phyloP scores from a whole-genome alignment of 2,329 filamentous ascomycete species.

The Ophiognomonia clavigignenti-juglandacearum region DNA sequence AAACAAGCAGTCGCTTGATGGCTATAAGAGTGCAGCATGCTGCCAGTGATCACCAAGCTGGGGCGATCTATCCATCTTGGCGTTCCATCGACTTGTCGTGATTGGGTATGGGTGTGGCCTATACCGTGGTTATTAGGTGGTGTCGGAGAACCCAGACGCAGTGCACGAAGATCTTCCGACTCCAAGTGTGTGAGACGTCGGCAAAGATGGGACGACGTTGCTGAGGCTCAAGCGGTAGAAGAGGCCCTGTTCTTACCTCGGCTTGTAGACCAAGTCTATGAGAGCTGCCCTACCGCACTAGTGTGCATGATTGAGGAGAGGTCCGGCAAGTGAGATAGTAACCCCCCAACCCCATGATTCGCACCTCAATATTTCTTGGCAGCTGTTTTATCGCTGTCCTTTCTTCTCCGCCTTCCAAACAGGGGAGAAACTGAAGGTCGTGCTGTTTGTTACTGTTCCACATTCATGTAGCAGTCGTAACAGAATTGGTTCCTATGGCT shows the following conservation, averaged over 20 bases:
- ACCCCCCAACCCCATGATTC: too few species aligned
- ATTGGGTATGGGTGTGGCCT: neutral
- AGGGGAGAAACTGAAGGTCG: neutral
- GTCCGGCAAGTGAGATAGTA: too few species aligned
- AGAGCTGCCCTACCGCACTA: too few species aligned
- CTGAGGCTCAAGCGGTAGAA: neutral
- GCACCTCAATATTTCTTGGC: constrained; percentile 13
- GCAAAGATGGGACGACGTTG: constrained; percentile 6
- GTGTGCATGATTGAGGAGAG: too few species aligned
- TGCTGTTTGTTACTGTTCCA: neutral
- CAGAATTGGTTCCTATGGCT: neutral
- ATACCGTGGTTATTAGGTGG: neutral
- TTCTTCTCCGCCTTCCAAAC: neutral
- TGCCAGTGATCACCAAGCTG: neutral
- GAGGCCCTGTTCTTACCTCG: neutral
- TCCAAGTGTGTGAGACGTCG: constrained; percentile 10
- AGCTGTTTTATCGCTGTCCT: constrained; percentile 4
- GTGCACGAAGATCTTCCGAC: constrained; percentile 10
- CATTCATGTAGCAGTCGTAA: neutral
- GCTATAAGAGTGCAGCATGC: neutral
- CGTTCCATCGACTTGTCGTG: constrained; percentile 7
- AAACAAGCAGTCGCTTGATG: neutral
- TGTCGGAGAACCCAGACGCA: too few species aligned
- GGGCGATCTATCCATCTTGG: constrained; percentile 8
- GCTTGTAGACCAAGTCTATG: too few species aligned